Percentiles rank a stretch among this genome's conserved stretches.
Conservation (phyloP, 257 asterid species). For the Fraxinus excelsior region DNA sequence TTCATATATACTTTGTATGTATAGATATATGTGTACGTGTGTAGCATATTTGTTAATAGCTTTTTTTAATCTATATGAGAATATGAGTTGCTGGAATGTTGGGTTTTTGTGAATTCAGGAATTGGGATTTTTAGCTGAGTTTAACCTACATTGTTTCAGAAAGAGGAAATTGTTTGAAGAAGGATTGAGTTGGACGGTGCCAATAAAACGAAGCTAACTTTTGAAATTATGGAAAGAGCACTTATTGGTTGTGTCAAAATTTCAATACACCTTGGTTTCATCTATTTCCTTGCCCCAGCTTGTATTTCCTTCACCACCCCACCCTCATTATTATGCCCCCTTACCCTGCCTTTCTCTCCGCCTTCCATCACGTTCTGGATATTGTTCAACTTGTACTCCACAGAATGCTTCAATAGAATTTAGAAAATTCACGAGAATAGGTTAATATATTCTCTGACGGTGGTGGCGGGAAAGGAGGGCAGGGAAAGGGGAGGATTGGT, state of each 20-base stretch:
- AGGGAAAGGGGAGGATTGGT: neutral
- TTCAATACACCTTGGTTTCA: neutral
- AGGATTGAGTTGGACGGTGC: neutral
- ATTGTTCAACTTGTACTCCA: neutral
- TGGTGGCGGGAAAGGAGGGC: neutral
- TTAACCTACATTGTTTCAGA: neutral
- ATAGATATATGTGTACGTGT: neutral
- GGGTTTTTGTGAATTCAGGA: neutral
- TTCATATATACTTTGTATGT: neutral
- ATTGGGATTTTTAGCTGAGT: neutral
- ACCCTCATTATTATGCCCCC: neutral
- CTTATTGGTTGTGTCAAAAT: neutral
- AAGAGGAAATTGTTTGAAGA: neutral
- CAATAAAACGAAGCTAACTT: neutral
- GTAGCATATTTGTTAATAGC: neutral
- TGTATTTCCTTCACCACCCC: neutral
- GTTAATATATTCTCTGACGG: neutral
- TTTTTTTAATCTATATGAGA: neutral
- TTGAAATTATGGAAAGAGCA: neutral
- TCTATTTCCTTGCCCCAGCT: neutral
- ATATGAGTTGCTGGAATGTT: neutral
- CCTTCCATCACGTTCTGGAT: neutral
- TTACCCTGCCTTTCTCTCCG: neutral
- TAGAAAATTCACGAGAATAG: neutral
- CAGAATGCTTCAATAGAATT: neutral